A percentile compares a stretch with the other conserved stretches of the same genome.
Evolutionary conservation across 2,329 filamentous ascomycete genomes (phyloP).

Genomic region (Neopestalotiopsis sp.): DNA sequence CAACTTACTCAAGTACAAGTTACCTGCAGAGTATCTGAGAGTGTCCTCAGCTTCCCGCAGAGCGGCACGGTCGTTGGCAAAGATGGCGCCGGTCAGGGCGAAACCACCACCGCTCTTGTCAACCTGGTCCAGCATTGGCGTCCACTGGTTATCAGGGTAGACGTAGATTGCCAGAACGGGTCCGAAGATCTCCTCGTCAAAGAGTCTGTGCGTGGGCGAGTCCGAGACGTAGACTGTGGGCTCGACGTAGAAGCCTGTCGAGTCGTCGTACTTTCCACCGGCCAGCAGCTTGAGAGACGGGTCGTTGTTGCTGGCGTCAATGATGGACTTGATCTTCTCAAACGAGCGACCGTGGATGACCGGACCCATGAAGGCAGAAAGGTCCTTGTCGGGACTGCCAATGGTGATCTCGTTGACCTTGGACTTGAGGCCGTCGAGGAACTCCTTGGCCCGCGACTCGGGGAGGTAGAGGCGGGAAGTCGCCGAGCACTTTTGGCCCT

Average conservation of each 20-base stretch:
- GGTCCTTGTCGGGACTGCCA: conserved; percentile 71
- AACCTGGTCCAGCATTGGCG: conserved; percentile 38
- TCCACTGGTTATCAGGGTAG: conserved; percentile 73
- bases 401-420: conserved; percentile 70
- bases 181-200: conserved; percentile 82
- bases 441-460: conserved; percentile 50
- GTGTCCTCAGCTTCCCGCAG: conserved; percentile 55
- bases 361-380: conserved; percentile 82
- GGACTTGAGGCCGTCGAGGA: conserved; percentile 69
- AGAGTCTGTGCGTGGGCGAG: conserved; percentile 74
- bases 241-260: conserved; percentile 81
- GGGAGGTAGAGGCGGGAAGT: conserved; percentile 82
- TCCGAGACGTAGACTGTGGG: conserved; percentile 81
- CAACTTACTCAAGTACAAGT: conserved; percentile 54
- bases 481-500: conserved; percentile 90
- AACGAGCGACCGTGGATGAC: conserved; percentile 85
- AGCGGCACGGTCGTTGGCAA: conserved; percentile 52
- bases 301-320: conserved; percentile 81
- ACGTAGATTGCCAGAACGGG: conserved; percentile 77
- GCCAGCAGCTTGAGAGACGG: conserved; percentile 72
- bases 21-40: conserved; percentile 59
- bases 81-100: conserved; percentile 54
- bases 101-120: conserved; percentile 48
- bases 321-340: conserved; percentile 77
- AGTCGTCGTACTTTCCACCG: conserved; percentile 78